Base-by-base conservation (phyloP, 2,329 filamentous ascomycete genomes). In the Fusarium mundagurra region DNA sequence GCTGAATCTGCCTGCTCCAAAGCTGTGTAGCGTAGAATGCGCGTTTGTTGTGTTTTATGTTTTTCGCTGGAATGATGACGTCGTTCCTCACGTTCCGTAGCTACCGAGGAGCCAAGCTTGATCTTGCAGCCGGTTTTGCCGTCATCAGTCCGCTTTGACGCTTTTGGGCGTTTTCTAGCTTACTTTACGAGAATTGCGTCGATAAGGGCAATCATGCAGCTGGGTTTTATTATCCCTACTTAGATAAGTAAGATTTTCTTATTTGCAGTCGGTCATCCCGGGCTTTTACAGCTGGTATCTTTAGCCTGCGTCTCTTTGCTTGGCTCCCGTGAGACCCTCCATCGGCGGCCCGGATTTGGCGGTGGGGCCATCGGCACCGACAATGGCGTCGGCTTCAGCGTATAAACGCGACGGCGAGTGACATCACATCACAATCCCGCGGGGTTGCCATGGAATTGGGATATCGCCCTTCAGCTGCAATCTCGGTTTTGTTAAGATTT, bases 111-210 rank as follows among this genome's bases (percentile, higher is more conserved):
- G 31, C 63, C 63, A 68, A 70, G 51, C 67, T 66, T 70, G 67
- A 36, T 62, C 53, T 57, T 24, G 59, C 41, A 54, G 34, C 59
- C 51, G 44, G 45, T 53, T 65, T 36, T 70, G 67, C 67, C 67
- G 67, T 70, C 66, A 70, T 70, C 53, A 60, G 66, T 70, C 67
- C 67, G 67, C 67, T 70, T 70, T 66, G 66, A 70, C 41, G 44
- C 47, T 62, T 67, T 31, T 57, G 50, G 64, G 51, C 51, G 66
- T 39, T 39, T 34, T 70, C 43, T 70, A 64, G 65, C 66, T 44
- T 31, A 24, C 20, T 45, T 36, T 54, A 22, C 6, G 36, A 20
- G 43, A 20, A 31, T 29, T 44, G 27, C 36, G 47, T 39, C 16
- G 43, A 51, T 64, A 50, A 61, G 31, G 22, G 9, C 13, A 44